phyloP scores from a whole-genome alignment of 768 basidiomycete genomes.

The Pleurotus tuoliensis region DNA sequence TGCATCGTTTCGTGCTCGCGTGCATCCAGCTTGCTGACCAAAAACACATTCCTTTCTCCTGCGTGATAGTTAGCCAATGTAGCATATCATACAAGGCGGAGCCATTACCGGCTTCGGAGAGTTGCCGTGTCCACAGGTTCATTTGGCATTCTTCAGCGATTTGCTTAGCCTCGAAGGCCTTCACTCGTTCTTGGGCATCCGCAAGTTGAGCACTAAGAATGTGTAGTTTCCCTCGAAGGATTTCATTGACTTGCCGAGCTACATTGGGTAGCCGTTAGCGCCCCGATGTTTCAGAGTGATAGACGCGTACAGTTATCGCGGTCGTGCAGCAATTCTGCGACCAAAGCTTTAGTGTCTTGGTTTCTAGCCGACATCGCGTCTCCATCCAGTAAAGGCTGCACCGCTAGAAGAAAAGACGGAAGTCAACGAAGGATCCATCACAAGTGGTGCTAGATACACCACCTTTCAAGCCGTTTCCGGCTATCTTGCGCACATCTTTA shows the following conservation, averaged over 20 bases:
- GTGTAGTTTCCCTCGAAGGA: slow-evolving; percentile 11
- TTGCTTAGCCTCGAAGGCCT: slow-evolving; percentile 11
- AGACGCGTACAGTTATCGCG: slow-evolving; percentile 2
- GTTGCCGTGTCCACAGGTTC: not conserved
- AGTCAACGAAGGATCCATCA: not conserved
- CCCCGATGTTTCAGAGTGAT: not conserved
- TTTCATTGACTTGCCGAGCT: slow-evolving; percentile 12
- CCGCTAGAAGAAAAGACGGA: not conserved
- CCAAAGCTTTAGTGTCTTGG: slow-evolving; percentile 9
- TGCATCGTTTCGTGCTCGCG: not conserved
- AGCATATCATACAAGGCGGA: not conserved
- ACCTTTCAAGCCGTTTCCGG: slow-evolving; percentile 5
- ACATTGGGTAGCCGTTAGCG: not conserved
- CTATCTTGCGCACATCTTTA: not conserved
- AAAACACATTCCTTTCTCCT: not conserved
- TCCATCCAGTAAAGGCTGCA: slow-evolving; percentile 6
- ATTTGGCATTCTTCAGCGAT: slow-evolving; percentile 1
- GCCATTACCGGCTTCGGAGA: slow-evolving; percentile 1
- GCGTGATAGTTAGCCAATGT: not conserved
- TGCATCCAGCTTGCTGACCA: not conserved
- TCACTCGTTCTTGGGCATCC: slow-evolving; percentile 10
- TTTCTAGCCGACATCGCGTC: not conserved
- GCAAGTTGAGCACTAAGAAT: slow-evolving; percentile 7
- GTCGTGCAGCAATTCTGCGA: slow-evolving; percentile 8
- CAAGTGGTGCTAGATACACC: not conserved